Evolutionary conservation across 2,329 filamentous ascomycete species (phyloP).

Genomic region (Alternaria viburni): DNA sequence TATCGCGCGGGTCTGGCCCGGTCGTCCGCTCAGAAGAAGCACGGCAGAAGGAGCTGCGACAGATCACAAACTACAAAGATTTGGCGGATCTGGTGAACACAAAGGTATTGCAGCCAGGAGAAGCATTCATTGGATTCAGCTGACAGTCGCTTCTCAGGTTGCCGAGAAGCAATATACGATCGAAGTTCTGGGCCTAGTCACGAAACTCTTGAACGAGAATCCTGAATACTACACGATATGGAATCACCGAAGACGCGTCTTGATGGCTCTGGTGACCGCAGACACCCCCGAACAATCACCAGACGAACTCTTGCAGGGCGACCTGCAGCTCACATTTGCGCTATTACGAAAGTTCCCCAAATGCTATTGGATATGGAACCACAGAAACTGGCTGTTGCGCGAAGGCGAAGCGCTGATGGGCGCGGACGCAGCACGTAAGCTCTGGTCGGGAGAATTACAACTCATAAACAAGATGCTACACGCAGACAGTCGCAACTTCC

Average conservation of each 20-base stretch:
- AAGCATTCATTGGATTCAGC: not conserved
- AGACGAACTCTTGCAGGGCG: constrained; percentile 67
- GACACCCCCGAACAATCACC: constrained; percentile 34
- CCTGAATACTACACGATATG: constrained; percentile 91
- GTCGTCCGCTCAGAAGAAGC: constrained; percentile 71
- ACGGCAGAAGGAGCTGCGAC: constrained; percentile 72
- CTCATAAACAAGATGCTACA: constrained; percentile 87
- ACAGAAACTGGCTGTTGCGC: constrained; percentile 82
- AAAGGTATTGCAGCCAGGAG: constrained; percentile 57
- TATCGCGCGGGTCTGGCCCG: constrained; percentile 66
- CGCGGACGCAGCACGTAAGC: constrained; percentile 59
- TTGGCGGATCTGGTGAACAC: constrained; percentile 71
- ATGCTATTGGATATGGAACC: constrained; percentile 99
- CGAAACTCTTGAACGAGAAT: constrained; percentile 76
- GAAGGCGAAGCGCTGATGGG: constrained; percentile 72
- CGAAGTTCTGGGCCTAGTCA: constrained; percentile 70
- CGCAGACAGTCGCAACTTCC: constrained; percentile 89
- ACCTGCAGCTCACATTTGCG: constrained; percentile 82
- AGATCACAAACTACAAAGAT: constrained; percentile 76
- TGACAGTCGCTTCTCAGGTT: constrained; percentile 40
- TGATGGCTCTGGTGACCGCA: constrained; percentile 65
- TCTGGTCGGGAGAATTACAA: constrained; percentile 86
- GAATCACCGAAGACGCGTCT: constrained; percentile 80
- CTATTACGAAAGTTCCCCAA: constrained; percentile 88
- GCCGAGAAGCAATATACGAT: constrained; percentile 56